Evolutionary conservation across 208 protist species (phyloP).

Genomic region (Acanthamoeba polyphaga): DNA sequence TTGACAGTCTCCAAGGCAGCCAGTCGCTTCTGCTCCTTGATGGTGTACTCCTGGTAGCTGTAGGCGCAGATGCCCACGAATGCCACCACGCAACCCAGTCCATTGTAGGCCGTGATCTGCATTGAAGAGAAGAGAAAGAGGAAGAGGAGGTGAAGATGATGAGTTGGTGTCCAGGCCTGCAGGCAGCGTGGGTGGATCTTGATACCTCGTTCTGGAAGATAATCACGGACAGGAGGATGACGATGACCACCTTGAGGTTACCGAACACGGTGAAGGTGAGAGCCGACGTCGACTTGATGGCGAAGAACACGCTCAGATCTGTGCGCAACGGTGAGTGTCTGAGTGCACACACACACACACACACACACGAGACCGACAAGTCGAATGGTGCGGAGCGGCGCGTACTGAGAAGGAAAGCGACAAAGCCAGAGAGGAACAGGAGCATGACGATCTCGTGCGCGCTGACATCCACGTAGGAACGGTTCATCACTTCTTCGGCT

Average conservation of each 20-base stretch:
- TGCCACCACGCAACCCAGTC: neutral
- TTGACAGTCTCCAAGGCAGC: neutral
- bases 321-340: neutral
- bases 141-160: neutral
- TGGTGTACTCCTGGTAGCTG: slow-evolving; percentile 46
- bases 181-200: no score
- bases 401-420: slow-evolving; percentile 35
- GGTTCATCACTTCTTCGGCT: neutral
- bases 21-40: slow-evolving; percentile 42
- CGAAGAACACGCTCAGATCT: slow-evolving; percentile 76
- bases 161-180: neutral
- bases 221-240: slow-evolving; percentile 75
- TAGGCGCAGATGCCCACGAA: slow-evolving; percentile 9
- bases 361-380: no score
- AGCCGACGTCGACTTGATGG: slow-evolving; percentile 78
- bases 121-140: neutral
- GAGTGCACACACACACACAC: neutral
- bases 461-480: neutral
- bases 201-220: slow-evolving; percentile 80
- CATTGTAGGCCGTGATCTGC: slow-evolving; percentile 16
- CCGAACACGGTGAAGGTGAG: slow-evolving; percentile 80
- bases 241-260: slow-evolving; percentile 79
- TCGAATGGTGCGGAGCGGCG: neutral
- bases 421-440: neutral
- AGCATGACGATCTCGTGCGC: neutral